phyloP scores from a whole-genome alignment of 176 grass and related monocot genomes.

The Lolium perenne region DNA sequence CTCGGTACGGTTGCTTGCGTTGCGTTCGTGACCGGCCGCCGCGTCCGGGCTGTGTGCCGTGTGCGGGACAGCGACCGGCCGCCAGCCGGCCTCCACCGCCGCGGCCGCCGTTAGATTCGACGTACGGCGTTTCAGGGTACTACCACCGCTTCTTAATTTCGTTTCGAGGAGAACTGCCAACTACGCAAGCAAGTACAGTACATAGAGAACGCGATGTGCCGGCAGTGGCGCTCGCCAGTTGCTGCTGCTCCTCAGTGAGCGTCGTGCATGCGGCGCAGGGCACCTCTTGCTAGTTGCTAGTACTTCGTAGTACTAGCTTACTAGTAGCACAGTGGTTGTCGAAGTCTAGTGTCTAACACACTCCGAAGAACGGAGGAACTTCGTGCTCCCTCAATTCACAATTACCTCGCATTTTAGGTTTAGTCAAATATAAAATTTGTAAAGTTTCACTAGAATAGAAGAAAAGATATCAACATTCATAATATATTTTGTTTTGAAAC shows the following conservation, averaged over 20 bases:
- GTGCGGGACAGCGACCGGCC: background rate
- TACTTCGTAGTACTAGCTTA: too few relatives aligned
- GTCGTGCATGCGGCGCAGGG: background rate
- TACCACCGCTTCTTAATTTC: background rate
- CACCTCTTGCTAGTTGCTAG: background rate
- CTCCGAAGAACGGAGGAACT: background rate
- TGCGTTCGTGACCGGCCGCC: background rate
- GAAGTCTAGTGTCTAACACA: background rate
- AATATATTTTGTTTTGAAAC: too few relatives aligned
- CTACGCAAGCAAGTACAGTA: background rate
- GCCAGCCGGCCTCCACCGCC: background rate
- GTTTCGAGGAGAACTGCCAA: background rate
- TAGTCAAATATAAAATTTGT: too few relatives aligned
- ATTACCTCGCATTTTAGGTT: too few relatives aligned
- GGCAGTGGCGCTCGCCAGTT: background rate
- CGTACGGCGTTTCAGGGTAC: background rate
- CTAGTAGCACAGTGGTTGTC: background rate
- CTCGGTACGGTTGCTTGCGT: background rate
- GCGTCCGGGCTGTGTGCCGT: background rate
- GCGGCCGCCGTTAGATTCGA: too few relatives aligned
- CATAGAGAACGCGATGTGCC: constrained; percentile 11
- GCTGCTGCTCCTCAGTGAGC: background rate
- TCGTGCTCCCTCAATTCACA: too few relatives aligned
- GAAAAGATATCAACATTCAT: too few relatives aligned
- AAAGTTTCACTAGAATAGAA: too few relatives aligned